Evolutionary conservation across 257 asterid species (phyloP), one percentile per base, ranked within the genome.

Genomic region (Solanum pimpinellifolium): DNA sequence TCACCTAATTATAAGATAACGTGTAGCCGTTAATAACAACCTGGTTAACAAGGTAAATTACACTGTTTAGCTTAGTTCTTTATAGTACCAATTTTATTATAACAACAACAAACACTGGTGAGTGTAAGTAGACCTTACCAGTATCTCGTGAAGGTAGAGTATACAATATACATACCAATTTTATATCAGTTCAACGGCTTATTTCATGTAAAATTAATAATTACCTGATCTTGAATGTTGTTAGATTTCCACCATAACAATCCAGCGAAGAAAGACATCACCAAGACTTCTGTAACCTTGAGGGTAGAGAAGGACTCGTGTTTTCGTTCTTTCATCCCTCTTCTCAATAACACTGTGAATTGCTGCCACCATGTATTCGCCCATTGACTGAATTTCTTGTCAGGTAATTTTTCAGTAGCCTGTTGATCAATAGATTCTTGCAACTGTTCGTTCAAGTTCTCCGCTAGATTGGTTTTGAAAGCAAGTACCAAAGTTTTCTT

Each of bases 161-260:
- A 66, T 66, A 27, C 13, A 69, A 8, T 25, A 66, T 66, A 27
- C 13, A 66, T 25, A 66, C 35, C 18, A 11, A 12, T 25, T 66
- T 66, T 0, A 6, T 74, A 37, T 27, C 5, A 60, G 86, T 21
- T 56, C 27, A 83, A 27, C 20, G 5, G 65, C 65, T 56, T 18
- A n/a, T 3, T n/a, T 44, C 33, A 33, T 3, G 9, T 77, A 44
- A 77, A 42, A 1, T 14, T 78, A 25, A 25, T 41, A 2, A 66
- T 81, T 85, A 92, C 99, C 98, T 96, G 96, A 39, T 96, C 99
- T 90, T 94, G 98, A 31, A 96, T 83, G 89, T 92, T 92, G 46
- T 29, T 88, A 7, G 98, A 93, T 86, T 91, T 89, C 98, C 98
- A 96, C 99, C 99, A 96, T 4, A 96, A 88, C 33, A 91, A 90